Percentiles rank a stretch among this genome's conserved stretches.
Evolutionary conservation across 352 stramenopile genomes (phyloP).

Genomic region (Phytophthora sp.): DNA sequence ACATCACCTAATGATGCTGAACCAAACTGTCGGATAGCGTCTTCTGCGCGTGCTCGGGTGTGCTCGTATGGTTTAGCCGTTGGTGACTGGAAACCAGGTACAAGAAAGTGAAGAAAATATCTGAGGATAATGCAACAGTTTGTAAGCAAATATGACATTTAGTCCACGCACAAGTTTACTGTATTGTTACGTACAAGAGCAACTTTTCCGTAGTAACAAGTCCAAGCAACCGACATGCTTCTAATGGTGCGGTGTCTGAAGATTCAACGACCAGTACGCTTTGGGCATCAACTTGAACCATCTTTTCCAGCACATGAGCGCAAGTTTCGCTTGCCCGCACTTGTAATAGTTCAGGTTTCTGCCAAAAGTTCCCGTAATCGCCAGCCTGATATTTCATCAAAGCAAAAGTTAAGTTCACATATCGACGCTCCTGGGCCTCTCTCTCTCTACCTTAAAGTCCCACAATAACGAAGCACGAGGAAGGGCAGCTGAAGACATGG

Average conservation of each 20-base stretch:
- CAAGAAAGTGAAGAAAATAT: constrained; percentile 44
- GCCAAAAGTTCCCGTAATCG: constrained; percentile 56
- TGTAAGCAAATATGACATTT: too few relatives aligned
- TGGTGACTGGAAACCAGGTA: constrained; percentile 18
- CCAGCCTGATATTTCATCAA: constrained; percentile 33
- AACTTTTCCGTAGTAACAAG: constrained; percentile 51
- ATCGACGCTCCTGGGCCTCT: not conserved
- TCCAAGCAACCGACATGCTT: constrained; percentile 29
- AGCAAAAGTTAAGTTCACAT: not conserved
- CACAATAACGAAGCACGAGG: constrained; percentile 31
- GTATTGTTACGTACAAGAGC: constrained; percentile 40
- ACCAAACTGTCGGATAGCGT: constrained; percentile 45
- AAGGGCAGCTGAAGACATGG: constrained; percentile 30
- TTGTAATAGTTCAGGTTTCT: constrained; percentile 37
- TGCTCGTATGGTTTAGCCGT: constrained; percentile 43
- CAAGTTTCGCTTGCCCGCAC: constrained; percentile 39
- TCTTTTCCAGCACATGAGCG: constrained; percentile 39
- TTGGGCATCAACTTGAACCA: constrained; percentile 28
- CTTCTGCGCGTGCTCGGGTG: constrained; percentile 46
- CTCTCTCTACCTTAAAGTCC: constrained; percentile 32
- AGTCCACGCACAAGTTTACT: too few relatives aligned
- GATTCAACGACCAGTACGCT: constrained; percentile 34
- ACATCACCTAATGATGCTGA: constrained; percentile 40
- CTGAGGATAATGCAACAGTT: constrained; percentile 15
- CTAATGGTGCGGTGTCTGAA: constrained; percentile 1